Conservation (phyloP, 805 yeast genomes). For the Barnettozyma sucrosica region DNA sequence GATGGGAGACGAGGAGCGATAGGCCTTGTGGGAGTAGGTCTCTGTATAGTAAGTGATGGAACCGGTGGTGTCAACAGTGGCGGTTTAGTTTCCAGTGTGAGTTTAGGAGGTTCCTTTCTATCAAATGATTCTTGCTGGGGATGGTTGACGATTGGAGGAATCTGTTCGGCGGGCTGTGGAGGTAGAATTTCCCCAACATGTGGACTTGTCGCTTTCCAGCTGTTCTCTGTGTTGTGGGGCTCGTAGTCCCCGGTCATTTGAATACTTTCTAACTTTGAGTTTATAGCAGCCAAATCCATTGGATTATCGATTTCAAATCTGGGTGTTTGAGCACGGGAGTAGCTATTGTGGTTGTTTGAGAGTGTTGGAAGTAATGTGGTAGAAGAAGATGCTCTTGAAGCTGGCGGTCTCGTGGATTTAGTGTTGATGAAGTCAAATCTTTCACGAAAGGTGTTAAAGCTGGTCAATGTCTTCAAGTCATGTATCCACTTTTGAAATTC, state of each 20-base stretch:
- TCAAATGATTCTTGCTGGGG: neutral
- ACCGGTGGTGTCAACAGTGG: neutral
- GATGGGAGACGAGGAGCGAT: slow-evolving; percentile 6
- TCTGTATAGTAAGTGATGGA: slow-evolving; percentile 10
- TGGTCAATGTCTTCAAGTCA: slow-evolving; percentile 55
- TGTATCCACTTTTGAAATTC: slow-evolving; percentile 79
- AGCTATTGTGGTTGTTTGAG: slow-evolving; percentile 3
- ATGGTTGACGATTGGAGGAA: neutral
- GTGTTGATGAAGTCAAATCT: slow-evolving; percentile 11
- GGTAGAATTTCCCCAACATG: neutral
- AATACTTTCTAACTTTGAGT: slow-evolving; percentile 20
- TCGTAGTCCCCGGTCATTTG: slow-evolving; percentile 6
- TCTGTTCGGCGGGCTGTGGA: neutral
- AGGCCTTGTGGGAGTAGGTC: slow-evolving; percentile 15
- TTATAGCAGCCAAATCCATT: slow-evolving; percentile 16
- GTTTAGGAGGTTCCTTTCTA: slow-evolving; percentile 1
- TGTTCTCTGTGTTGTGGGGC: neutral
- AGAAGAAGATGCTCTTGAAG: neutral
- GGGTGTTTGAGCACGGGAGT: slow-evolving; percentile 27
- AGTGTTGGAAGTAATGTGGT: slow-evolving; percentile 2
- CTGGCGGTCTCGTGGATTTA: neutral
- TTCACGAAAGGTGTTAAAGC: slow-evolving; percentile 24
- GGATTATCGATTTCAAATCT: slow-evolving; percentile 18
- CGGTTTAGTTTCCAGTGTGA: neutral
- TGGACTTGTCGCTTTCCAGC: too few species aligned